These are phyloP conservation scores for Protostelium mycophagum DNA, from an alignment of 78 protist genomes.

Conservation along the genomic window DNA sequence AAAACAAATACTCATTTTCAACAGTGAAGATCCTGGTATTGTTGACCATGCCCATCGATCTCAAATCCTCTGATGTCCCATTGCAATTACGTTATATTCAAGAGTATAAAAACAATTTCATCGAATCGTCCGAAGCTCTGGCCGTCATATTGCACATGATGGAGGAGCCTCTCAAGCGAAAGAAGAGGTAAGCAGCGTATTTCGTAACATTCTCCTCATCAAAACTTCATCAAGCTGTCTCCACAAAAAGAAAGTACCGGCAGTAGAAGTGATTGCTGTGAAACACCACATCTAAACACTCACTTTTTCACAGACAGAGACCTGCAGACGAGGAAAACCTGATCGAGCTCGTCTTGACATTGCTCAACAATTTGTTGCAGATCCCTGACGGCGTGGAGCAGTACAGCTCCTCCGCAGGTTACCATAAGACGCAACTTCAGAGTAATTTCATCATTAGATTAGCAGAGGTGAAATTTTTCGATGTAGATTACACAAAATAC, in stretches of 20 bases:
- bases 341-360: not conserved
- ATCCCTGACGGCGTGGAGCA: not conserved
- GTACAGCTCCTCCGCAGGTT: not conserved
- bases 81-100: not conserved
- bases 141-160: not conserved
- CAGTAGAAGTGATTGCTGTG: too few relatives aligned
- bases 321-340: not conserved
- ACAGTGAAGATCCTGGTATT: not conserved
- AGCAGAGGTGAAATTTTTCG: not conserved
- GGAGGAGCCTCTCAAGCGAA: not conserved
- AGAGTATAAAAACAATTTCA: not conserved
- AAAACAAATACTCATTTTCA: not conserved
- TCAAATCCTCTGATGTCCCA: not conserved
- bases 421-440: not conserved
- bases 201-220: not conserved
- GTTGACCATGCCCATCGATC: not conserved
- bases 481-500: too few relatives aligned
- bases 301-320: not conserved
- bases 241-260: too few relatives aligned
- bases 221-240: too few relatives aligned
- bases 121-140: not conserved
- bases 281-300: too few relatives aligned
- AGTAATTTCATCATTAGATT: not conserved
- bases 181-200: not conserved
- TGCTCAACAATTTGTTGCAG: not conserved